A percentile compares a stretch with the other conserved stretches of the same genome.
Conservation (phyloP, 768 basidiomycete species). For the Suillus brevipes region DNA sequence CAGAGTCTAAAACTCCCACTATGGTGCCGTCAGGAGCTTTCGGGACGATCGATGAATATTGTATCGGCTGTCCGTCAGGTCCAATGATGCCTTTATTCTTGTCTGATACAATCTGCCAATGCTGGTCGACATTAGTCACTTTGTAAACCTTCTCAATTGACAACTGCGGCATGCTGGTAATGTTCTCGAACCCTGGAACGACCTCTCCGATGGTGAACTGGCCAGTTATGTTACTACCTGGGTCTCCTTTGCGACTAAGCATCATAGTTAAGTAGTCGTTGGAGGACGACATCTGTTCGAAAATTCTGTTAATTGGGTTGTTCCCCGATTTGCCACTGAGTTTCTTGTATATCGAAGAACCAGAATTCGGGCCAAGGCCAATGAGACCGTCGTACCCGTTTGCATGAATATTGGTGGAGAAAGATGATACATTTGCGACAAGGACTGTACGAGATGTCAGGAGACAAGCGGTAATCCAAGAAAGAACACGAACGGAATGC, state of each 20-base stretch:
- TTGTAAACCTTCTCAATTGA: conserved; percentile 64
- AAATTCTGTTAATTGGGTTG: conserved; percentile 64
- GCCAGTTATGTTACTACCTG: conserved; percentile 49
- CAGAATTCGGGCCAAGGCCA: conserved; percentile 76
- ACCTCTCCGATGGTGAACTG: conserved; percentile 71
- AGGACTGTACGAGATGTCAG: conserved; percentile 45
- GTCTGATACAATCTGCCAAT: conserved; percentile 78
- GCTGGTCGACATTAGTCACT: conserved; percentile 66
- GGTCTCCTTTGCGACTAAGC: conserved; percentile 60
- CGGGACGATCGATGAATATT: conserved; percentile 65
- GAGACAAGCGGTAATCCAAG: background rate
- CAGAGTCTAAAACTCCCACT: conserved; percentile 75
- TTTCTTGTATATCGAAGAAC: conserved; percentile 61
- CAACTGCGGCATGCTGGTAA: conserved; percentile 63
- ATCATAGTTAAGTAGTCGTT: conserved; percentile 68
- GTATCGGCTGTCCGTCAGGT: conserved; percentile 68
- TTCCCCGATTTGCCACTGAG: conserved; percentile 51
- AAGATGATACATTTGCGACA: conserved; percentile 61
- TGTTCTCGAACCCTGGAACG: conserved; percentile 59
- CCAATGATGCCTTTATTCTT: conserved; percentile 67
- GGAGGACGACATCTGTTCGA: conserved; percentile 53
- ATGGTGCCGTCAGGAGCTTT: conserved; percentile 62
- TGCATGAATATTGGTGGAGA: conserved; percentile 57
- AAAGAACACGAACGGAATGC: conserved; percentile 55
- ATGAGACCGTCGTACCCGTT: conserved; percentile 73